Base-by-base conservation (phyloP, 176 grass and related monocot species). In the Typha latifolia region DNA sequence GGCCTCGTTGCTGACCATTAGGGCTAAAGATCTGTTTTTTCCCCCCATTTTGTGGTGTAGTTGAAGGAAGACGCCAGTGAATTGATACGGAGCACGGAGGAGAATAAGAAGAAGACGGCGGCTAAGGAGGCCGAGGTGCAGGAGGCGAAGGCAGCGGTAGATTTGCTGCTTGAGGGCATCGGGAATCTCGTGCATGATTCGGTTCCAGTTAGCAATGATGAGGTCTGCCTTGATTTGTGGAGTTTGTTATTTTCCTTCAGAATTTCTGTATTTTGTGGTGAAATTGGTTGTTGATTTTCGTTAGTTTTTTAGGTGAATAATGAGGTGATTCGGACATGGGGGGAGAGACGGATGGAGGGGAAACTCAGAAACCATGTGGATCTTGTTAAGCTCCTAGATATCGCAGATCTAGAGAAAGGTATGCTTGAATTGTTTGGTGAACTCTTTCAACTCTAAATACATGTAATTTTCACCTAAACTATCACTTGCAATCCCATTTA, bases 281-380 rank as follows among this genome's bases (percentile, higher is more conserved):
- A 26, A 15, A 61, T 49, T 12, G 14, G 21, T 66, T 6, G 37
- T 26, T 57, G 51, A n/a, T 56, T n/a, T n/a, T 56, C 20, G 4
- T 3, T 15, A 9, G 6, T 9, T 18, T 31, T 74, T 31, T 49
- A 84, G 94, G 94, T 76, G 24, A 85, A 97, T 61, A 97, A 97
- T 77, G 63, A 63, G 13, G 78, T 93, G 62, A 68, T 93, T 48
- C 73, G 89, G 20, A 87, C 86, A 51, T 88, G 79, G 67, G 94
- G 94, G 12, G 89, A 93, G 64, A 84, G 47, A 72, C 85, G 82
- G 66, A 3, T 49, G 48, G 94, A 99, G 52, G 86, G 72, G 13
- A 93, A 99, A 24, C 76, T 93, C 66, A 90, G 83, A 52, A 93
- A 77, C 69, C 94, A 99, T 12, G 94, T 99, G 14, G 94, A 99